These are phyloP conservation scores for Blastocystis sp. DNA, from an alignment of 352 stramenopile genomes.

Conservation along the genomic window DNA sequence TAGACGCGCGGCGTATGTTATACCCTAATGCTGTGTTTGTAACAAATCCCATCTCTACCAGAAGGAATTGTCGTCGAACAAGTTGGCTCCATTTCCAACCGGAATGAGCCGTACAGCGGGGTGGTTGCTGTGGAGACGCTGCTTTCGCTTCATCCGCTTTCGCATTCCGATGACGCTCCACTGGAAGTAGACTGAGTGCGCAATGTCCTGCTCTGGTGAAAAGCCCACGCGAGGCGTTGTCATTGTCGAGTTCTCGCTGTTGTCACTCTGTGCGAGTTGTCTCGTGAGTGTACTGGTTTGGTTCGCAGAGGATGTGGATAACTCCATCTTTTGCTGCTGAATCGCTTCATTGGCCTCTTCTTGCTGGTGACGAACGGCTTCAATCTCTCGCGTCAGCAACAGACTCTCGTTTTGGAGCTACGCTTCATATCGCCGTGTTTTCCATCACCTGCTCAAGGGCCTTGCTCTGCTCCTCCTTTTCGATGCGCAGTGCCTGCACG, in stretches of 20 bases:
- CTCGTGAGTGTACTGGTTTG: neutral
- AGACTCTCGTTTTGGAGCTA: constrained; percentile 45
- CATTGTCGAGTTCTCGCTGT: constrained; percentile 2
- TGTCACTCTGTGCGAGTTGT: neutral
- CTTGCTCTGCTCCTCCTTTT: constrained; percentile 39
- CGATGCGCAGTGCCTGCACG: constrained; percentile 5
- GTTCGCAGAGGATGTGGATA: neutral
- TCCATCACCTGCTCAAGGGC: constrained; percentile 18
- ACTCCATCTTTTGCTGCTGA: neutral
- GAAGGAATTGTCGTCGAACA: constrained; percentile 54
- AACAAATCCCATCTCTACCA: constrained; percentile 31
- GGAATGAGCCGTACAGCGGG: neutral
- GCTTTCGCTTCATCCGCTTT: neutral
- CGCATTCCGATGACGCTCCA: neutral
- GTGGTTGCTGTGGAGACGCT: neutral
- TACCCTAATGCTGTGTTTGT: constrained; percentile 30
- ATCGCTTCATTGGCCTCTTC: neutral
- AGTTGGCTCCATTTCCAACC: neutral
- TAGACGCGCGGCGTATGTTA: constrained; percentile 24
- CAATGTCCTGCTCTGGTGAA: neutral
- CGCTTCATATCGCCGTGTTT: neutral
- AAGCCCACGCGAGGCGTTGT: neutral
- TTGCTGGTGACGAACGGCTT: constrained; percentile 33
- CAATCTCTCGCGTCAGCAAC: constrained; percentile 26
- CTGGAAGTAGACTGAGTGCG: neutral